Evolutionary conservation across 352 stramenopile species (phyloP), one percentile per base, ranked within the genome.

Genomic region (Saprolegnia parasitica): DNA sequence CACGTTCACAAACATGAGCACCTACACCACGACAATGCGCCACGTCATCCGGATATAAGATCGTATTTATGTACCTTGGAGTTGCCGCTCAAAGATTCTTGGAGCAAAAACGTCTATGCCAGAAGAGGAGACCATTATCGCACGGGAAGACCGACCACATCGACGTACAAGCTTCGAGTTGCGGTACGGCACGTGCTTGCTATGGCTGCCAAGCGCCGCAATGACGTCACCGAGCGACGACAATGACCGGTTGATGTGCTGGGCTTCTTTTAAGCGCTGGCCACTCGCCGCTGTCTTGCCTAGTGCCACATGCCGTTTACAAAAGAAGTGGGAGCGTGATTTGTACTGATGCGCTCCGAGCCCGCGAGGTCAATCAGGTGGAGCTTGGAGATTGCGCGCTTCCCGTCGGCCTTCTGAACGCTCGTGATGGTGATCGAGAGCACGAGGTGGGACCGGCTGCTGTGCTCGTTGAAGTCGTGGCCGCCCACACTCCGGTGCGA

Each of bases 161-260:
- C 16, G 6, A 58, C 49, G 35, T 56, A 72, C 65, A 4, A 98
- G 85, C 75, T 98, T 99, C 10, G 89, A 98, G 77, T 99, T 96
- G 21, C 96, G 88, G 72, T 98, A 99, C 18, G 95, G 96, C 20
- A 99, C 88, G 77, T 99, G 95, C 72, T 98, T 95, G 68, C 77
- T 93, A 54, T 77, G 83, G 1, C 78, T 74, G 10, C 77, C 87
- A 10, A 98, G 83, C 9, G 95, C 89, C 11, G 95, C 83, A 65
- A 99, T 98, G 52, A 99, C 96, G 68, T 98, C 86, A 6, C 95
- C 96, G 9, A 99, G 79, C 6, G 90, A 90, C 1, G 89, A 96
- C 0, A 99, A 77, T 16, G 89, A 98, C 15, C 91, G 87, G 74
- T 99, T 99, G 78, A 99, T 99, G 72, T 91, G 96, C 65, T 97